Evolutionary conservation across 2,329 filamentous ascomycete species (phyloP), one percentile per base, ranked within the genome.

Genomic region (Cadophora gregata): DNA sequence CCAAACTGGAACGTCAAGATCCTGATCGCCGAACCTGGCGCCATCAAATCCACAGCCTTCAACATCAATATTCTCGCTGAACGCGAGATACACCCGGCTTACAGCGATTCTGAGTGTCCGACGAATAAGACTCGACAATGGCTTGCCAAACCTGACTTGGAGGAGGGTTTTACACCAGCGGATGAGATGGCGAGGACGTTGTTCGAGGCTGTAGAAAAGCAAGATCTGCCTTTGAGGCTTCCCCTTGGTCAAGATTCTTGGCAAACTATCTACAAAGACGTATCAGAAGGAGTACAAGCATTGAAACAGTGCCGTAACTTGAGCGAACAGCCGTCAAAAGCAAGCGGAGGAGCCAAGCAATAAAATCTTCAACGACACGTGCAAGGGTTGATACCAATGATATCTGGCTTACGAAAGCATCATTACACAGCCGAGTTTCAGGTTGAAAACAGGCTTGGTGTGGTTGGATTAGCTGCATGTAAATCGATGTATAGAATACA

Each of bases 1-100:
- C 21, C 21, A 14, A 12, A 50, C 1, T 50, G n/a, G 21, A 50
- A 50, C 24, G 27, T 50, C 8, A 14, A 19, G 21, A 27, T 50
- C 3, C 47, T 25, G 47, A 50, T 50, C 9, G 47, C 47, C 4
- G 47, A 50, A 24, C 47, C 47, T 10, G 47, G 47, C 25, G 47
- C 47, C 21, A 50, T 50, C 47, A 50, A 50, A 50, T 50, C 47
- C 9, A 50, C 47, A 50, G 47, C 47, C 14, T 50, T 50, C 47
- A 50, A 50, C 9, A 27, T 2, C 21, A 50, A 50, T 27, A 50
- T 50, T 14, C 47, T 25, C 2, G 24, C n/a, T 8, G 2, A 50
- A 9, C 10, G 47, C 12, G 21, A 50, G 47, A 27, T 50, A 4
- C 47, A 50, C 27, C 21, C 21, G 8, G 47, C 47, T 21, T 50